These are phyloP conservation scores for Plectosphaerella sp. DNA, from an alignment of 2,329 filamentous ascomycete species.

Conservation along the genomic window DNA sequence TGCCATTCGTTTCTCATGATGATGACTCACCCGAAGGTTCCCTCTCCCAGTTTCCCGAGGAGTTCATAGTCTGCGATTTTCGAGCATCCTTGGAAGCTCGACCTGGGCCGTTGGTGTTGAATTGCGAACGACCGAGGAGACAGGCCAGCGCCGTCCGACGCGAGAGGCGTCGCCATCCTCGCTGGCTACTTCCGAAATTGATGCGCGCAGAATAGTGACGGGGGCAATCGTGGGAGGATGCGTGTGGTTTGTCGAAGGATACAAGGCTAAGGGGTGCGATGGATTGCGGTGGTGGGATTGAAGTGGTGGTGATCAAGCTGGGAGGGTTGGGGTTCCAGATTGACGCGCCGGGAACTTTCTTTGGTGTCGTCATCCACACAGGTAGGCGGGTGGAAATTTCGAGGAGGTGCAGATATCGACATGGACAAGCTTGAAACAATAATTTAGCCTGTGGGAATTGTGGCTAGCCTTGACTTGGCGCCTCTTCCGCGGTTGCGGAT, in stretches of 20 bases:
- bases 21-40: slow-evolving; percentile 76
- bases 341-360: neutral
- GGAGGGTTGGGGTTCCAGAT: neutral
- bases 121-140: slow-evolving; percentile 54
- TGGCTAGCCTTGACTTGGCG: too few relatives aligned
- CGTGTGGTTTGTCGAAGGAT: too few relatives aligned
- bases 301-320: neutral
- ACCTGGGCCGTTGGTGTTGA: slow-evolving; percentile 49
- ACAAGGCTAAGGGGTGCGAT: too few relatives aligned
- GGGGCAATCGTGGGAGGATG: too few relatives aligned
- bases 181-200: slow-evolving; percentile 20
- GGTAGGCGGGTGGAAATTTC: neutral
- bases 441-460: too few relatives aligned
- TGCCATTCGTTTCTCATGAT: neutral
- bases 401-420: neutral
- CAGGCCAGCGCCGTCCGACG: slow-evolving; percentile 25
- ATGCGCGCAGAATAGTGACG: neutral
- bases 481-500: too few relatives aligned
- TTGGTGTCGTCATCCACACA: neutral
- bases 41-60: slow-evolving; percentile 82
- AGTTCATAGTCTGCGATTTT: slow-evolving; percentile 77
- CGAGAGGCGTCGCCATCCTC: slow-evolving; percentile 9
- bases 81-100: slow-evolving; percentile 79
- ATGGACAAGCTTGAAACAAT: neutral
- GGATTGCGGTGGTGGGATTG: too few relatives aligned